These are phyloP conservation scores for Xanthoceras sorbifolium DNA, from an alignment of 345 rosid species.

Conservation along the genomic window DNA sequence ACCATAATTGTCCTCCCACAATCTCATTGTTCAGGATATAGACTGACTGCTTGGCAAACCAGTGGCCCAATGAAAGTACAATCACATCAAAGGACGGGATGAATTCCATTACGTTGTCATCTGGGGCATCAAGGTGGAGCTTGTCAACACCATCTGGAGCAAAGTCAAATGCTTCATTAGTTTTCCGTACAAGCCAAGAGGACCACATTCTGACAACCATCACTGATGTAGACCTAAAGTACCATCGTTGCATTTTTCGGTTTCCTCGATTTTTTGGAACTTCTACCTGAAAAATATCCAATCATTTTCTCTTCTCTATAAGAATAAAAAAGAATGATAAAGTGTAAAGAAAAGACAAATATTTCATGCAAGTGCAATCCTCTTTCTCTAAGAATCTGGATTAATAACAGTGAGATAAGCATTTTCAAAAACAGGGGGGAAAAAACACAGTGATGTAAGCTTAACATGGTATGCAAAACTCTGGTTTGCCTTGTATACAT, in stretches of 20 bases:
- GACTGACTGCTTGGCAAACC: slow-evolving; percentile 96
- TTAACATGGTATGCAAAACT: not conserved
- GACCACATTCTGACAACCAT: slow-evolving; percentile 91
- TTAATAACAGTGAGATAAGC: not conserved
- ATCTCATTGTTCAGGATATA: slow-evolving; percentile 80
- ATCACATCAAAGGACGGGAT: slow-evolving; percentile 71
- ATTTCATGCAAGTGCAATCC: not conserved
- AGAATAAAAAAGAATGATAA: not conserved
- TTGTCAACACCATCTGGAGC: slow-evolving; percentile 79
- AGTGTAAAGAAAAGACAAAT: not conserved
- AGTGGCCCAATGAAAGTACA: slow-evolving; percentile 92
- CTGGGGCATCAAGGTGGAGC: slow-evolving; percentile 88
- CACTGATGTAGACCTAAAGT: slow-evolving; percentile 66
- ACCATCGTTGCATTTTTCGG: slow-evolving; percentile 84
- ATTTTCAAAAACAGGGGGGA: too few species aligned
- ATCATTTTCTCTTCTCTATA: not conserved
- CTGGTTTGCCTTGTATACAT: not conserved
- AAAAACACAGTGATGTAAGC: not conserved
- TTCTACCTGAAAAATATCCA: slow-evolving; percentile 69
- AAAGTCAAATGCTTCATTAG: slow-evolving; percentile 58
- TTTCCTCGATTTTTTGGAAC: slow-evolving; percentile 88
- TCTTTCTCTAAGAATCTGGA: not conserved
- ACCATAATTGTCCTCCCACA: slow-evolving; percentile 95
- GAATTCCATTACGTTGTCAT: slow-evolving; percentile 67
- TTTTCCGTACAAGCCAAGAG: slow-evolving; percentile 89